Evolutionary conservation across 108 stramenopile genomes (phyloP), one percentile per base, ranked within the genome.

Genomic region (Pseudonitzschia multiseries): DNA sequence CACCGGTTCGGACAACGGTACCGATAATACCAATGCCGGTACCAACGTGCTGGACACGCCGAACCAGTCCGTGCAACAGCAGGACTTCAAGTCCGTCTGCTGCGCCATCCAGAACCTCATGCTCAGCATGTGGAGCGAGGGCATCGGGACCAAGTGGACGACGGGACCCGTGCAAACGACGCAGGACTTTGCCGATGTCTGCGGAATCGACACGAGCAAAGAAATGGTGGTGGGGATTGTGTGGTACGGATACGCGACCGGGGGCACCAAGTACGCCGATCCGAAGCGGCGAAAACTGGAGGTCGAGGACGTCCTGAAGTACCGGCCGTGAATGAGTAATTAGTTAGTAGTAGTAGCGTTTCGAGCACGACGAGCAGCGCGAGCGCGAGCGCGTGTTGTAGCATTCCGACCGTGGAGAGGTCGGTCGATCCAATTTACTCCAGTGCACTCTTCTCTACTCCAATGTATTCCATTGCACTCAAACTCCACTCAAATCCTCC

Each of bases 131-230:
- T 87, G 86, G 85, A 72, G 71, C 31, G 89, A 90, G 61, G 89
- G 89, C 15, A 80, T 90, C 43, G 89, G 89, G 0, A 77, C 79
- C n/a, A 90, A 90, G 59, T 90, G 89, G 89, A 90, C 89, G 2
- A 68, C 69, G 41, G 89, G 89, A 1, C 86, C 86, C 21, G 68
- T 87, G n/a, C 86, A 87, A 57, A 75, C 76, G 2, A 90, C 87
- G 24, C 72, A 70, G 26, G 85, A 90, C 61, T 90, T 90, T 72
- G 82, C 86, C 18, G 67, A 80, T 8, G 52, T 87, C 40, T 87
- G 86, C 62, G 87, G 89, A n/a, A 68, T 90, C 57, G 87, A 90
- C 43, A 57, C 75, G 53, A 71, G 70, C 50, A 78, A 65, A 40
- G 89, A 90, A 67, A 73, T 74, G 68, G 83, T 87, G 3, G 85